Conservation (phyloP, 1,284 basidiomycete species). For the Gymnopus androsaceus region DNA sequence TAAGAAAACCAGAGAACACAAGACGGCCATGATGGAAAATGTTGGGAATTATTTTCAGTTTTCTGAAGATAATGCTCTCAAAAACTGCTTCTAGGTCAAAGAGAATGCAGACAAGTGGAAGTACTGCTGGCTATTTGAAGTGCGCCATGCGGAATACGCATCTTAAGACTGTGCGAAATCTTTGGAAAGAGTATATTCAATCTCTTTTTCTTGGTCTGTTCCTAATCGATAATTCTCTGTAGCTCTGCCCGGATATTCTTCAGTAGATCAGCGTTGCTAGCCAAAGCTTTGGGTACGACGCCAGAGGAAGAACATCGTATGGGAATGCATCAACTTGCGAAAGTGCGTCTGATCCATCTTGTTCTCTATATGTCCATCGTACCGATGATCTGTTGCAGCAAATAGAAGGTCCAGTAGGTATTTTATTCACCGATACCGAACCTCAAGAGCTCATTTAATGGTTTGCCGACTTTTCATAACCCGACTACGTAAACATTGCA, state of each 20-base stretch:
- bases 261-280: constrained; percentile 91
- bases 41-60: constrained; percentile 47
- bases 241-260: constrained; percentile 92
- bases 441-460: constrained; percentile 91
- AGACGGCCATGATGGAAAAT: constrained; percentile 80
- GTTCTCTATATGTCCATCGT: too few species aligned
- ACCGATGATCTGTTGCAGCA: constrained; percentile 49
- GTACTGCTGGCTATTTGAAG: constrained; percentile 94
- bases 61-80: constrained; percentile 1
- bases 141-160: constrained; percentile 93
- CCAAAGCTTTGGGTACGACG: constrained; percentile 90
- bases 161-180: constrained; percentile 88
- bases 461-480: constrained; percentile 89
- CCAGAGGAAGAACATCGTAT: constrained; percentile 84
- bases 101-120: constrained; percentile 83
- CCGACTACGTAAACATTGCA: constrained; percentile 91
- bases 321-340: constrained; percentile 80
- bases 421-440: constrained; percentile 89
- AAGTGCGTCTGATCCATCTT: constrained; percentile 51
- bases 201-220: constrained; percentile 9
- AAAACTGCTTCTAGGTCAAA: constrained; percentile 57
- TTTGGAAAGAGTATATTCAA: constrained; percentile 86
- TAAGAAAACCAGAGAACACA: constrained; percentile 84
- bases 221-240: constrained; percentile 10
- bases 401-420: constrained; percentile 92